Percentiles rank a stretch among this genome's conserved stretches.
These are phyloP conservation scores for Globisporangium parvum DNA, from an alignment of 352 stramenopile species.

Conservation along the genomic window DNA sequence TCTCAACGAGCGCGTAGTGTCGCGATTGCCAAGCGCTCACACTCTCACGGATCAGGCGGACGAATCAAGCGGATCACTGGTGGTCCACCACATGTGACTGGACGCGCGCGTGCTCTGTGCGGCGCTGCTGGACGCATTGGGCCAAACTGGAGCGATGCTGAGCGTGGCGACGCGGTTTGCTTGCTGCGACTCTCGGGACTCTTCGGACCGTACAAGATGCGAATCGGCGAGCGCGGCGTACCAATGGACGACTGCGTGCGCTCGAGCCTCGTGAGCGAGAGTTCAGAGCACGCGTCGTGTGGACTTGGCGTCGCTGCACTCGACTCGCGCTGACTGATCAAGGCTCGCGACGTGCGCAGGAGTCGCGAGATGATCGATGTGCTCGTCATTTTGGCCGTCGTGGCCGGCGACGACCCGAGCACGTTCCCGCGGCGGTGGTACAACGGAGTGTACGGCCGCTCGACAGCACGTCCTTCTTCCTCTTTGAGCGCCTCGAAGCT, in stretches of 20 bases:
- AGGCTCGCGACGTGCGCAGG: slow-evolving; percentile 35
- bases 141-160: slow-evolving; percentile 1
- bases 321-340: slow-evolving; percentile 20
- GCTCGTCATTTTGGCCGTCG: slow-evolving; percentile 59
- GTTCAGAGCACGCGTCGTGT: background rate
- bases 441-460: slow-evolving; percentile 25
- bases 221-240: slow-evolving; percentile 7
- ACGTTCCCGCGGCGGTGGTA: slow-evolving; percentile 56
- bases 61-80: slow-evolving; percentile 40
- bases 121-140: slow-evolving; percentile 6
- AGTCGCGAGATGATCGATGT: slow-evolving; percentile 58
- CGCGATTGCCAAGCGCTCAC: background rate
- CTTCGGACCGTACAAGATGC: slow-evolving; percentile 13
- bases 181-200: slow-evolving; percentile 1
- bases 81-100: slow-evolving; percentile 36
- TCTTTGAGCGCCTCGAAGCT: slow-evolving; percentile 52
- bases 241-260: background rate
- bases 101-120: slow-evolving; percentile 15
- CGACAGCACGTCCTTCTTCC: slow-evolving; percentile 20
- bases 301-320: background rate
- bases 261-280: background rate
- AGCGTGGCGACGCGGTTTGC: background rate
- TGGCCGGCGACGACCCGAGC: slow-evolving; percentile 30
- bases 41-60: slow-evolving; percentile 16
- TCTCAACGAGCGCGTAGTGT: slow-evolving; percentile 8